These are phyloP conservation scores for Fusarium anguioides DNA, from an alignment of 2,329 filamentous ascomycete genomes.

Conservation along the genomic window DNA sequence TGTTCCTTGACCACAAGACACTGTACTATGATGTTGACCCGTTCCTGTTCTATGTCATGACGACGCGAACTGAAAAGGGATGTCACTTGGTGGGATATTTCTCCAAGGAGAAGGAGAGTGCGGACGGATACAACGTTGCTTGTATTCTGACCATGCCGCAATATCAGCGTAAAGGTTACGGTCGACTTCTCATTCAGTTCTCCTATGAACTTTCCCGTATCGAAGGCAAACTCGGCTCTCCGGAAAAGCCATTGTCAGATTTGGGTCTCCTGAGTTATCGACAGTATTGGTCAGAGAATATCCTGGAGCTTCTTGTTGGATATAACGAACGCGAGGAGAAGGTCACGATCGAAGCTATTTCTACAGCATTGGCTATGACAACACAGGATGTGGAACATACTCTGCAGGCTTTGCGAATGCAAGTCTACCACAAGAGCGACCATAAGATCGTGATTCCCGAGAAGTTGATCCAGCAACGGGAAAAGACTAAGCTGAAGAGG, in stretches of 20 bases:
- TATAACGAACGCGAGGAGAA: constrained; percentile 74
- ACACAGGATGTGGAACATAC: constrained; percentile 96
- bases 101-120: constrained; percentile 97
- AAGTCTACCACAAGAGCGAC: constrained; percentile 94
- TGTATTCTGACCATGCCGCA: constrained; percentile 98
- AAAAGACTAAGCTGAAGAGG: constrained; percentile 83
- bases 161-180: constrained; percentile 94
- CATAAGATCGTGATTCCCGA: constrained; percentile 96
- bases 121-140: constrained; percentile 96
- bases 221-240: constrained; percentile 93
- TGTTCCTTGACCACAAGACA: constrained; percentile 98
- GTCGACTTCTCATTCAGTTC: constrained; percentile 93
- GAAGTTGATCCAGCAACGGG: constrained; percentile 79
- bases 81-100: constrained; percentile 99
- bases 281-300: constrained; percentile 97
- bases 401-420: constrained; percentile 91
- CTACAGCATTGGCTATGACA: constrained; percentile 88
- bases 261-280: constrained; percentile 92
- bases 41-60: constrained; percentile 99
- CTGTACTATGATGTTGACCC: constrained; percentile 99
- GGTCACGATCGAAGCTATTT: constrained; percentile 88
- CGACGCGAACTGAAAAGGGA: constrained; percentile 85
- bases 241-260: constrained; percentile 96
- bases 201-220: constrained; percentile 97
- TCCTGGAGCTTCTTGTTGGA: constrained; percentile 86